A percentile compares a stretch with the other conserved stretches of the same genome.
These are phyloP conservation scores for Penicillium simplicissimum DNA, from an alignment of 495 filamentous ascomycete genomes.

Conservation along the genomic window DNA sequence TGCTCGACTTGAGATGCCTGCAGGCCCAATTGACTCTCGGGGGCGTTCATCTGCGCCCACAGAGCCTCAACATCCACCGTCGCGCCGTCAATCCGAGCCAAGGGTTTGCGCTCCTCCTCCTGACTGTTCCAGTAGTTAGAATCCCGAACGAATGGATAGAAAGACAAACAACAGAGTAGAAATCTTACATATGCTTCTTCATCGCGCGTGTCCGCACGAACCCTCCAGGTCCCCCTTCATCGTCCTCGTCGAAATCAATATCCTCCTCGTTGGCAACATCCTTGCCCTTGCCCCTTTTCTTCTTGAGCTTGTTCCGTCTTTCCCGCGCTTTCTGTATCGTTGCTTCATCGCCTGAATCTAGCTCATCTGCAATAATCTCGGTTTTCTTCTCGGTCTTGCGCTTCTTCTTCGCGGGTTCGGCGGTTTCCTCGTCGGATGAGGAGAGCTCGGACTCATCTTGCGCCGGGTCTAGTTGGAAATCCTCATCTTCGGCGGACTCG, in stretches of 20 bases:
- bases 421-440: slow-evolving; percentile 35
- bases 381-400: slow-evolving; percentile 37
- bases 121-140: slow-evolving; percentile 46
- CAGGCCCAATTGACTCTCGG: slow-evolving; percentile 23
- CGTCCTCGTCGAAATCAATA: slow-evolving; percentile 51
- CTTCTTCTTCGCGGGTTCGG: slow-evolving; percentile 42
- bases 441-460: slow-evolving; percentile 48
- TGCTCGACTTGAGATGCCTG: slow-evolving; percentile 19
- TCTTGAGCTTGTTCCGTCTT: slow-evolving; percentile 54
- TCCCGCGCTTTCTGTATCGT: slow-evolving; percentile 64
- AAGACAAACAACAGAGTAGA: slow-evolving; percentile 1
- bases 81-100: slow-evolving; percentile 62
- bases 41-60: slow-evolving; percentile 76
- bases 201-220: slow-evolving; percentile 80
- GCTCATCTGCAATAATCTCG: slow-evolving; percentile 32
- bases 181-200: slow-evolving; percentile 58
- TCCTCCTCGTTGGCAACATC: slow-evolving; percentile 55
- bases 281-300: slow-evolving; percentile 25
- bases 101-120: slow-evolving; percentile 57
- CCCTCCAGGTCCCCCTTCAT: slow-evolving; percentile 72
- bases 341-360: slow-evolving; percentile 76
- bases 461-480: slow-evolving; percentile 66
- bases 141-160: slow-evolving; percentile 14
- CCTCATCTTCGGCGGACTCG: slow-evolving; percentile 71
- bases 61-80: slow-evolving; percentile 89